phyloP scores from a whole-genome alignment of 176 grass and related monocot genomes.

The Saccharum spontaneum region DNA sequence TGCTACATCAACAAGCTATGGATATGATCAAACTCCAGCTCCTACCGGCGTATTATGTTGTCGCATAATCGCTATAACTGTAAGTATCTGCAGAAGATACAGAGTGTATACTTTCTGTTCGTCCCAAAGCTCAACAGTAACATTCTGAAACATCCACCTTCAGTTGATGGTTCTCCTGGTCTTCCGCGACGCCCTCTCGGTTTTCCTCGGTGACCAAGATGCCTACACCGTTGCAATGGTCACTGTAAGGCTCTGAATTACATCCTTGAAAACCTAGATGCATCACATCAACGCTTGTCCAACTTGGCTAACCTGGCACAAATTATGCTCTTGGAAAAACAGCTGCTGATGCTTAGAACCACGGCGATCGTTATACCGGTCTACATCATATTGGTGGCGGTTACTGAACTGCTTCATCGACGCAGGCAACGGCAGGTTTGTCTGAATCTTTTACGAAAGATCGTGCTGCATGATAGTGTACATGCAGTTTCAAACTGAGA shows the following conservation, averaged over 20 bases:
- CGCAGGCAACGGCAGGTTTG: slow-evolving; percentile 48
- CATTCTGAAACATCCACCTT: not conserved
- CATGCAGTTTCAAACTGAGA: not conserved
- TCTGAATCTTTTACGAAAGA: not conserved
- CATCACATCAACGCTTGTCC: not conserved
- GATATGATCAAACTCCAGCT: slow-evolving; percentile 15
- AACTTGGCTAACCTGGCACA: not conserved
- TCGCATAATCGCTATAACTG: slow-evolving; percentile 54
- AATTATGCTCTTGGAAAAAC: not conserved
- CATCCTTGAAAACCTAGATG: not conserved
- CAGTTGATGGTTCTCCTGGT: slow-evolving; percentile 66
- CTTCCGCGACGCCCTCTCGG: slow-evolving; percentile 52
- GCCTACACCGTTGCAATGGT: slow-evolving; percentile 44
- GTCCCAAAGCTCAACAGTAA: not conserved
- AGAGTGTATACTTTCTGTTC: not conserved
- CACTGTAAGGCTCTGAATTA: slow-evolving; percentile 42
- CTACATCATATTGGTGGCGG: slow-evolving; percentile 48
- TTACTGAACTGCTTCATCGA: slow-evolving; percentile 41
- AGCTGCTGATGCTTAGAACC: slow-evolving; percentile 63
- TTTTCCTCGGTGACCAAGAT: slow-evolving; percentile 32
- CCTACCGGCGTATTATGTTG: slow-evolving; percentile 46
- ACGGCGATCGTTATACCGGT: slow-evolving; percentile 57
- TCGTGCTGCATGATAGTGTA: not conserved
- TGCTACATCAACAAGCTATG: slow-evolving; percentile 34
- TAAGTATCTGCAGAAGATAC: slow-evolving; percentile 24